Conservation (phyloP, 768 basidiomycete species). For the Termitomyces sp. region DNA sequence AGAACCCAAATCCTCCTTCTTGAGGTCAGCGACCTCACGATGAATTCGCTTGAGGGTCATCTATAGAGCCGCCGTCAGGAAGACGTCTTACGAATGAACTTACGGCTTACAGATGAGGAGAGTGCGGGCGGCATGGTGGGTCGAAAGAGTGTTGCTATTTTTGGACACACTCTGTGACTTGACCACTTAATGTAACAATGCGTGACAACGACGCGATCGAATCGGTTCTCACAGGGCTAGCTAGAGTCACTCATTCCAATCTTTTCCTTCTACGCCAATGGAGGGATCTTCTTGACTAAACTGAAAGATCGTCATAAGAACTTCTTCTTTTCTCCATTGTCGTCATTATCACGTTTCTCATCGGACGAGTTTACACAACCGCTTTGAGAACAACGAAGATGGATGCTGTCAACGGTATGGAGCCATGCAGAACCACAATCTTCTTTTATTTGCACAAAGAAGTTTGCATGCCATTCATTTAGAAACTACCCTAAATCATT, state of each 20-base stretch:
- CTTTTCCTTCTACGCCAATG: background rate
- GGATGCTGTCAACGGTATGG: background rate
- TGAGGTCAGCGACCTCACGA: slow-evolving; percentile 72
- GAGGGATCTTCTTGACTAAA: background rate
- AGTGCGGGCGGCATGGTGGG: slow-evolving; percentile 20
- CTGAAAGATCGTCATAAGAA: background rate
- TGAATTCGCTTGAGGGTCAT: slow-evolving; percentile 78
- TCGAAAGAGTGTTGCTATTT: background rate
- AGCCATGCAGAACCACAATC: background rate
- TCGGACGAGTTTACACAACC: background rate
- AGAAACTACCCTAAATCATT: background rate
- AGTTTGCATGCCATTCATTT: background rate
- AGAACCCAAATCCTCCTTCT: slow-evolving; percentile 76
- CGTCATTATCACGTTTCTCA: background rate
- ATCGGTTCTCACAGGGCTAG: no score
- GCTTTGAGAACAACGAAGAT: background rate
- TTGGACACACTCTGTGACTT: background rate
- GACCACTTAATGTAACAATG: background rate
- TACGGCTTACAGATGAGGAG: slow-evolving; percentile 18
- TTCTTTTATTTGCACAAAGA: background rate
- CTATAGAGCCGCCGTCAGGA: slow-evolving; percentile 14
- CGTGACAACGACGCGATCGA: background rate
- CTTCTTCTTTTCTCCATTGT: background rate
- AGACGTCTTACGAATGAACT: background rate
- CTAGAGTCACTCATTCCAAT: background rate